Conservation (phyloP, 768 basidiomycete species). For the Kwoniella mangroviensis region DNA sequence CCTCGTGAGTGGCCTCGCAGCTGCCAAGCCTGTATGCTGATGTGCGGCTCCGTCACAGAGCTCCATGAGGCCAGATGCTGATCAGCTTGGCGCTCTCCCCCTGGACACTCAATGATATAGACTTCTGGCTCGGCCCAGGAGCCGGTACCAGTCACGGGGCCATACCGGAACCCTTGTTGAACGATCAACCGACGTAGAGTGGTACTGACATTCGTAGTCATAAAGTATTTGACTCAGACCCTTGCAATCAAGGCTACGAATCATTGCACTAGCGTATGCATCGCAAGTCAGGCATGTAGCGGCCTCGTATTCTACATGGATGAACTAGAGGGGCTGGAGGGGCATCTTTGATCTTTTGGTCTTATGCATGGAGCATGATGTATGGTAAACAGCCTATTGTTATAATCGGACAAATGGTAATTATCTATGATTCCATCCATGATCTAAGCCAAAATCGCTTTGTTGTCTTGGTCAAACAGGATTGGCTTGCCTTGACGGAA, state of each 20-base stretch:
- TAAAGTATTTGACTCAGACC: no score
- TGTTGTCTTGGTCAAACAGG: neutral
- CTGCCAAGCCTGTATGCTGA: neutral
- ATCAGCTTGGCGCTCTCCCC: neutral
- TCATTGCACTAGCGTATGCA: no score
- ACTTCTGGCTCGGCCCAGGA: neutral
- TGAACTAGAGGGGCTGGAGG: no score
- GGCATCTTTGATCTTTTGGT: no score
- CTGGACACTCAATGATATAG: neutral
- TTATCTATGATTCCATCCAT: neutral
- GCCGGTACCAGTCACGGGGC: neutral
- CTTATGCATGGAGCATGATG: no score
- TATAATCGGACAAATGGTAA: neutral
- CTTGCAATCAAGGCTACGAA: no score
- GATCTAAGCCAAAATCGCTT: neutral
- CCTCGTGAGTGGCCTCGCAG: neutral
- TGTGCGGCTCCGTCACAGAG: neutral
- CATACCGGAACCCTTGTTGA: neutral
- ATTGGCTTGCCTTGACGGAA: neutral
- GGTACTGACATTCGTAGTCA: neutral
- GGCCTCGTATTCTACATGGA: no score
- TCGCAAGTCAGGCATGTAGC: no score
- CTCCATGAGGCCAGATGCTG: neutral
- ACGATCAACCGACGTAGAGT: neutral
- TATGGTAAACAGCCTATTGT: no score